These are phyloP conservation scores for Fomitopsis palustris DNA, from an alignment of 1,284 basidiomycete genomes.

Conservation along the genomic window DNA sequence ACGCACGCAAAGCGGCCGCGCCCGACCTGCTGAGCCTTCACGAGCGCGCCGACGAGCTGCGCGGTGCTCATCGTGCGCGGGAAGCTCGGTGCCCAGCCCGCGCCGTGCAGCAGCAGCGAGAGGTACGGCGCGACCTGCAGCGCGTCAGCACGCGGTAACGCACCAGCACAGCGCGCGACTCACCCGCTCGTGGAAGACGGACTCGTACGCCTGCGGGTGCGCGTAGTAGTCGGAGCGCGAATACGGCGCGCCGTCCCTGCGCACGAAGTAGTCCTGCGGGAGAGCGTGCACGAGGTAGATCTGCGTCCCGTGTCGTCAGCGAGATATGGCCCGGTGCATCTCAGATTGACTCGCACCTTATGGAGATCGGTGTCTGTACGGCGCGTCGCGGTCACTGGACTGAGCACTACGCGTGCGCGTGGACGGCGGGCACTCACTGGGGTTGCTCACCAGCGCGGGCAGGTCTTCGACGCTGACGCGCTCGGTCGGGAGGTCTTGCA, in stretches of 20 bases:
- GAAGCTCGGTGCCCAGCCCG: slow-evolving; percentile 76
- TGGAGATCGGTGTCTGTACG: slow-evolving; percentile 47
- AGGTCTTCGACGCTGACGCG: slow-evolving; percentile 59
- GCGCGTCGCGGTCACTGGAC: neutral
- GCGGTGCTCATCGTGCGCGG: slow-evolving; percentile 76
- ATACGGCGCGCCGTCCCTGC: slow-evolving; percentile 53
- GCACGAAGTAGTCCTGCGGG: slow-evolving; percentile 67
- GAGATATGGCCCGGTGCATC: neutral
- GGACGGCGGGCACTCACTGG: slow-evolving; percentile 37
- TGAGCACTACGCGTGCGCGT: neutral
- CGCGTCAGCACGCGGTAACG: too few species aligned
- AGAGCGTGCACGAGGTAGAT: slow-evolving; percentile 78
- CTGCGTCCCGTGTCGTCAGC: slow-evolving; percentile 31
- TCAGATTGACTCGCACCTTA: slow-evolving; percentile 34
- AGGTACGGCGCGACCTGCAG: slow-evolving; percentile 78
- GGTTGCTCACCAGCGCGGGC: slow-evolving; percentile 44
- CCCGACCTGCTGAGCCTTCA: slow-evolving; percentile 45
- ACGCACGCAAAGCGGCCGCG: slow-evolving; percentile 63
- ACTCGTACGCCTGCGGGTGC: slow-evolving; percentile 62
- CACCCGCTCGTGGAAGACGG: slow-evolving; percentile 69
- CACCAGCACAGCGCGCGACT: too few species aligned
- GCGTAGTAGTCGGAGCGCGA: slow-evolving; percentile 70
- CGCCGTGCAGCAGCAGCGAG: slow-evolving; percentile 81
- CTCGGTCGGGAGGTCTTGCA: slow-evolving; percentile 67
- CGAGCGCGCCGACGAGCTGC: slow-evolving; percentile 54